A percentile compares a stretch with the other conserved stretches of the same genome.
Conservation (phyloP, 768 basidiomycete species). For the Termitomyces sp. region DNA sequence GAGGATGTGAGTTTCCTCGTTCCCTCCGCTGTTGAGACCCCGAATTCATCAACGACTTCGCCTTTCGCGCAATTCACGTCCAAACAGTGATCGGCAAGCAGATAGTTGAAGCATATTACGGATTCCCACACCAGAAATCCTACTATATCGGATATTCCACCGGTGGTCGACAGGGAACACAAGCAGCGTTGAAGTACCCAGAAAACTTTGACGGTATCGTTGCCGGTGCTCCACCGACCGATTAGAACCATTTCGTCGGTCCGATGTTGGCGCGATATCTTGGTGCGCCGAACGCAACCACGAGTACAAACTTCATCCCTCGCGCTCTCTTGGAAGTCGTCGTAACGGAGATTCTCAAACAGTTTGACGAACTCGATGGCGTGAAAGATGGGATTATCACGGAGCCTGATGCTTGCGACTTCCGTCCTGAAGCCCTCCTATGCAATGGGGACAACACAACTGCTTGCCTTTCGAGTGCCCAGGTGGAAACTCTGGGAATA, state of each 20-base stretch:
- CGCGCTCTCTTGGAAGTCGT: not conserved
- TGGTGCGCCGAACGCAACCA: not conserved
- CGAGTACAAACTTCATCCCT: slow-evolving; percentile 3
- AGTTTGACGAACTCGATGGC: slow-evolving; percentile 9
- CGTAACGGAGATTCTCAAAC: slow-evolving; percentile 2
- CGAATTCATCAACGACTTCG: slow-evolving; percentile 16
- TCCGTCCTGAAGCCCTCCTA: slow-evolving; percentile 5
- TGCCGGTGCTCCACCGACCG: too few relatives aligned
- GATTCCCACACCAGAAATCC: slow-evolving; percentile 5
- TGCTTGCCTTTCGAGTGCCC: not conserved
- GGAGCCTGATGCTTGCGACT: slow-evolving; percentile 6
- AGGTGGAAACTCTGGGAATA: not conserved
- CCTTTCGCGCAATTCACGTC: slow-evolving; percentile 13
- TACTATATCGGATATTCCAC: slow-evolving; percentile 16
- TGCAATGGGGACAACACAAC: not conserved
- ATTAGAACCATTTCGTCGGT: too few relatives aligned
- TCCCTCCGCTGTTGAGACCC: not conserved
- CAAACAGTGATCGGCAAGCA: slow-evolving; percentile 14
- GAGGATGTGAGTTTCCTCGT: slow-evolving; percentile 5
- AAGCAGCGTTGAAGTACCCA: too few relatives aligned
- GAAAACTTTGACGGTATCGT: too few relatives aligned
- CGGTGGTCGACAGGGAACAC: slow-evolving; percentile 17
- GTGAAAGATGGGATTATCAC: slow-evolving; percentile 7
- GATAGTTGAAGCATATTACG: slow-evolving; percentile 12
- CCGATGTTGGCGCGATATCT: slow-evolving; percentile 8